Base-by-base conservation (phyloP, 768 basidiomycete genomes). In the Sporobolomyces roseus region DNA sequence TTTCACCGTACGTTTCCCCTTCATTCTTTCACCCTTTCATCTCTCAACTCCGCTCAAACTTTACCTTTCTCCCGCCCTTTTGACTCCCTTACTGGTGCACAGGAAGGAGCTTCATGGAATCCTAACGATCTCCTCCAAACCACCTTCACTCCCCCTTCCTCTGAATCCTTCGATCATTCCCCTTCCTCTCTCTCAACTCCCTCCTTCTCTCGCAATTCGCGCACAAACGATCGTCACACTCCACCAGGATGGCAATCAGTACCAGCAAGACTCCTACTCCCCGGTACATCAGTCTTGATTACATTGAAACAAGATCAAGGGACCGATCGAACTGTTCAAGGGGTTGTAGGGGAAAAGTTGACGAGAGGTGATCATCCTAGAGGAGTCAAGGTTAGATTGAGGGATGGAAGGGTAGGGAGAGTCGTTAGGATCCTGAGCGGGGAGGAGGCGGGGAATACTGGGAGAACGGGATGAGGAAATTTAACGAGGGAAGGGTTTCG, bases 311-410 rank as follows among this genome's bases (percentile, higher is more conserved):
- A 61, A 25, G 71, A 72, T 23, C 71, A 72, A 25, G 63, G 63
- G 29, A 68, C 71, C 29, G 71, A 56, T 1, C 30, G 59, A 29
- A 62, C 66, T 16, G 66, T 68, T 16, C 54, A 68, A n/a, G 71
- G 71, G 3, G 33, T 32, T 6, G 71, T 72, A 0, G 25, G 10
- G 3, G 71, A 72, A 27, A 56, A 54, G 21, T 19, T 72, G n/a
- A 65, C 71, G 32, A 58, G 43, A n/a, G 71, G 66, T 2, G 66
- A 72, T 35, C 71, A 72, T 36, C 71, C 71, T 23, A 33, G 71
- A 21, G 71, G 71, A 13, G 66, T 72, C 21, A 72, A 72, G 38
- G 71, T 72, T 0, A n/a, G 71, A 0, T n/a, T 72, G 17, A 14
- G 14, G 25, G 66, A 72, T 38, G 66, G 71, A 9, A n/a, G 63